phyloP scores from a whole-genome alignment of 1,284 basidiomycete genomes.

The Moniliella sp. region DNA sequence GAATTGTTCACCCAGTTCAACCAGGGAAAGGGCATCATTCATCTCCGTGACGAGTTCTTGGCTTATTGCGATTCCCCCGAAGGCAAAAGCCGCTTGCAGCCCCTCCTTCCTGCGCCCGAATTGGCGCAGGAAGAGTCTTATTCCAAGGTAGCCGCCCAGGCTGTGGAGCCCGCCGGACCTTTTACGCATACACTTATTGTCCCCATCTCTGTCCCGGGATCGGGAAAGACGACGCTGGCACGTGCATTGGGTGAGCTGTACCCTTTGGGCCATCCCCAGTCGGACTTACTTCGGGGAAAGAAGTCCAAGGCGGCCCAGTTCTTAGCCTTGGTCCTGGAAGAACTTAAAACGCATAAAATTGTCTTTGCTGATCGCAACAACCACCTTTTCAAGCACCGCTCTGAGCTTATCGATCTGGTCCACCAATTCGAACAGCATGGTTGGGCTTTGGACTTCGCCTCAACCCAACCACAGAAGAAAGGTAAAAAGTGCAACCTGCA shows the following conservation, averaged over 20 bases:
- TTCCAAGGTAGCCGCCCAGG: constrained; percentile 20
- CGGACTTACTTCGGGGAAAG: constrained; percentile 65
- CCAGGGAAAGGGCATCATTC: constrained; percentile 61
- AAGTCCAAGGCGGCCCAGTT: constrained; percentile 58
- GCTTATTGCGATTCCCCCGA: constrained; percentile 42
- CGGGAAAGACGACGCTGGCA: constrained; percentile 75
- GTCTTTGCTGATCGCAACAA: constrained; percentile 31
- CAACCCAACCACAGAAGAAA: neutral
- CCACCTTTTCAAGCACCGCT: constrained; percentile 24
- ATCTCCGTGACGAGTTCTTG: constrained; percentile 58
- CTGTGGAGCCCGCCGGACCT: constrained; percentile 21
- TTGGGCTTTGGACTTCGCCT: neutral
- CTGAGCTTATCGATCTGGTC: constrained; percentile 16
- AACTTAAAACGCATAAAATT: constrained; percentile 9
- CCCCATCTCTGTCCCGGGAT: constrained; percentile 74
- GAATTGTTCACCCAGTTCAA: constrained; percentile 48
- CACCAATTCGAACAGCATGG: neutral
- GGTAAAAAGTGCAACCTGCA: neutral
- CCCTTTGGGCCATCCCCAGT: constrained; percentile 42
- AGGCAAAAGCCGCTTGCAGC: constrained; percentile 27
- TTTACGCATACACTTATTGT: constrained; percentile 64
- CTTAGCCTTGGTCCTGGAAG: constrained; percentile 47
- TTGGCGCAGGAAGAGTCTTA: too few relatives aligned
- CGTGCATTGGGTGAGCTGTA: constrained; percentile 60
- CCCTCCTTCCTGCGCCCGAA: too few relatives aligned